Evolutionary conservation across 306 rosid species (phyloP), one percentile per base, ranked within the genome.

Genomic region (Ceratonia siliqua): DNA sequence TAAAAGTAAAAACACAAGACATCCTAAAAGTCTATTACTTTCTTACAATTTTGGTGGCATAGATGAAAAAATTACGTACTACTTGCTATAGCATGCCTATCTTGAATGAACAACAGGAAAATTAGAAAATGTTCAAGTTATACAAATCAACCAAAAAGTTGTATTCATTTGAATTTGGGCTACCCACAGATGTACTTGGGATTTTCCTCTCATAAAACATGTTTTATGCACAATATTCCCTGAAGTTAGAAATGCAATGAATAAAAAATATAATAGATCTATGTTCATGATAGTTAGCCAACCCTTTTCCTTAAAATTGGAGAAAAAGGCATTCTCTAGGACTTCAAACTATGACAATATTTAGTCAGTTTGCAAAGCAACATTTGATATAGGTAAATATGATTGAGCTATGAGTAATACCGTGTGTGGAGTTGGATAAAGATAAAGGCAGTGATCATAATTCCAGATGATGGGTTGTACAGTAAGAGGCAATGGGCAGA

Each of bases 351-450:
- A 67, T 66, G 21, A 22, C 17, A 42, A 21, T 49, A 27, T 33
- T 9, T 9, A 25, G 38, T 46, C 50, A 53, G 25, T 4, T 27
- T 6, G 50, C 55, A 72, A 13, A 50, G 28, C 22, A 72, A 49
- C 14, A 5, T 13, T 50, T 45, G 70, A 74, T 18, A 13, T 73
- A 21, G 39, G 32, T 24, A 8, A 57, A 66, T 25, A 25, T 36
- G 49, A 68, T 33, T 54, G 38, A 39, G 33, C 57, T 62, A 58
- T 14, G 24, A 42, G 79, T 54, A 77, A 24, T 90, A 90, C 98
- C 97, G 92, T 83, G 30, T 91, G 95, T 21, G 97, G 98, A 72
- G 94, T 90, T 61, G 98, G 97, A 87, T 91, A 91, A 56, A 91
- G 97, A 86, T 89, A 75, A 27, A 94, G 97, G 56, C 83, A 68